phyloP scores from a whole-genome alignment of 805 yeast species.

The Myxozyma neotropica region DNA sequence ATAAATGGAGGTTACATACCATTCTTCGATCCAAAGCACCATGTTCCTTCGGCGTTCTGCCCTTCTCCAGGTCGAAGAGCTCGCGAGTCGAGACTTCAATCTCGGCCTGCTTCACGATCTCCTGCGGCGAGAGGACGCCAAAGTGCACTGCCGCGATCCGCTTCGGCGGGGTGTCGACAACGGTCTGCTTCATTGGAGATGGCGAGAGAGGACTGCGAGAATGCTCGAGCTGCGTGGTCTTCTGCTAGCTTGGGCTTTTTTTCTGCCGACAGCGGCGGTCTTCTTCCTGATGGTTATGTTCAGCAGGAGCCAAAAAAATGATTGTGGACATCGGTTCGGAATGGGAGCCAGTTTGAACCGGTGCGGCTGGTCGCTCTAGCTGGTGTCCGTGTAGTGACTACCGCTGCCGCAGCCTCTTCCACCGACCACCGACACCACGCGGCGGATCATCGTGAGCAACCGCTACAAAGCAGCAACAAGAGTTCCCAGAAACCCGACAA shows the following conservation, averaged over 20 bases:
- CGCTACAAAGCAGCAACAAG: too few relatives aligned
- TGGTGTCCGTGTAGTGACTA: too few relatives aligned
- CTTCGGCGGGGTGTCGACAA: slow-evolving; percentile 82
- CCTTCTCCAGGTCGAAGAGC: slow-evolving; percentile 81
- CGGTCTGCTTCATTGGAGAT: slow-evolving; percentile 44
- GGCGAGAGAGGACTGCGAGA: not conserved
- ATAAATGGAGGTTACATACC: slow-evolving; percentile 43
- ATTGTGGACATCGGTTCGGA: not conserved
- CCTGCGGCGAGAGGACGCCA: slow-evolving; percentile 88
- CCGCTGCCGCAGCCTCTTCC: too few relatives aligned
- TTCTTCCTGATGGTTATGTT: not conserved
- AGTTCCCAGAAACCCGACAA: too few relatives aligned
- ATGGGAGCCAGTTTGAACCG: not conserved
- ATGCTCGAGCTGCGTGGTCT: not conserved
- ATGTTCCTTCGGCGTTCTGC: slow-evolving; percentile 73
- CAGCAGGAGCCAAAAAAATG: not conserved
- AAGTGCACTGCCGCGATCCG: slow-evolving; percentile 87
- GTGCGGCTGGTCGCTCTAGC: too few relatives aligned
- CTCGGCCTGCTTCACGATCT: slow-evolving; percentile 89
- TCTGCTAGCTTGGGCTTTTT: not conserved
- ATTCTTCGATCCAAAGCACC: slow-evolving; percentile 92
- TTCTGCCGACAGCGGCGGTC: not conserved
- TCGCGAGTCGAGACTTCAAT: slow-evolving; percentile 92
- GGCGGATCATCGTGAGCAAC: too few relatives aligned
- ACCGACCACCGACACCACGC: too few relatives aligned